Percentiles rank a stretch among this genome's conserved stretches.
phyloP scores from a whole-genome alignment of 2,329 filamentous ascomycete genomes.

The Coniella lustricola region DNA sequence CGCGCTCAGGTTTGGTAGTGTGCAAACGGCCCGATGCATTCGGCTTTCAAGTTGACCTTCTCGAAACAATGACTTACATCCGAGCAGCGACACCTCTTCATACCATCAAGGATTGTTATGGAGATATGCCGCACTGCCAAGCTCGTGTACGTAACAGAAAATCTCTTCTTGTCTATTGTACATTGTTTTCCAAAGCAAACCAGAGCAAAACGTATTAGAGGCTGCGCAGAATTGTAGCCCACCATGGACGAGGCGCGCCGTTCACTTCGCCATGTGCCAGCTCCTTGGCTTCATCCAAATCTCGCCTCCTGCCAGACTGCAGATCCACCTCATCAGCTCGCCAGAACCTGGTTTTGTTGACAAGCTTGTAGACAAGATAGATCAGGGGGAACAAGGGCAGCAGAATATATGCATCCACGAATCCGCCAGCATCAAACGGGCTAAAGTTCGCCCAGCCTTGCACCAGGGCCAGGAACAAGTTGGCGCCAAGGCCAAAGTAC shows the following conservation, averaged over 20 bases:
- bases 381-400: slow-evolving; percentile 53
- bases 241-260: slow-evolving; percentile 26
- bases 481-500: slow-evolving; percentile 51
- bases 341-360: slow-evolving; percentile 46
- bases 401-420: slow-evolving; percentile 58
- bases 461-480: slow-evolving; percentile 52
- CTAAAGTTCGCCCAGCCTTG: slow-evolving; percentile 55
- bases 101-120: too few relatives aligned
- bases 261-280: slow-evolving; percentile 23
- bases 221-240: slow-evolving; percentile 36
- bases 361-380: slow-evolving; percentile 47
- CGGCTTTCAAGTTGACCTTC: too few relatives aligned
- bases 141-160: too few relatives aligned
- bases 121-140: too few relatives aligned
- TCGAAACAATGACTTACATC: too few relatives aligned
- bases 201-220: slow-evolving; percentile 25
- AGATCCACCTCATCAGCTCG: slow-evolving; percentile 47
- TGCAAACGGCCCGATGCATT: too few relatives aligned
- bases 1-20: too few relatives aligned
- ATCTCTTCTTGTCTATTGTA: too few relatives aligned
- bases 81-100: too few relatives aligned
- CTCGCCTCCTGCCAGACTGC: slow-evolving; percentile 46
- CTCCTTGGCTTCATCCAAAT: slow-evolving; percentile 42
- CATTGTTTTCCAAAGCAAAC: too few relatives aligned
- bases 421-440: slow-evolving; percentile 51